A percentile compares a stretch with the other conserved stretches of the same genome.
phyloP scores from a whole-genome alignment of 73 alveolate species.

The Loxodes magnus region DNA sequence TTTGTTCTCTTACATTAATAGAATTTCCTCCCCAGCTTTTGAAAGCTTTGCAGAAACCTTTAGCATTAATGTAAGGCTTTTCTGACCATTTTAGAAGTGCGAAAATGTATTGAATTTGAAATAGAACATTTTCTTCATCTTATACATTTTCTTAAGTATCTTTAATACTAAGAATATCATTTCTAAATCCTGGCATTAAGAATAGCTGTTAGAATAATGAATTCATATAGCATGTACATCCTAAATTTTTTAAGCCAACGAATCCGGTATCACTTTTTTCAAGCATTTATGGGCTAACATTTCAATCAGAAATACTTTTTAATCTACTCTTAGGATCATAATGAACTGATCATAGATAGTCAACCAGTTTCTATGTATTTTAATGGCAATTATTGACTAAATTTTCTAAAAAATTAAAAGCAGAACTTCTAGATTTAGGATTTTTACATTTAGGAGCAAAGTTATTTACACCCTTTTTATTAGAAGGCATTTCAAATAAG shows the following conservation, averaged over 20 bases:
- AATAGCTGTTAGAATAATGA: constrained; percentile 80
- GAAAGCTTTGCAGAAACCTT: constrained; percentile 3
- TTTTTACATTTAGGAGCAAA: constrained; percentile 15
- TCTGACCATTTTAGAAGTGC: constrained; percentile 4
- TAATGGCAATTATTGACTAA: neutral
- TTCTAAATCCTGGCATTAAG: constrained; percentile 61
- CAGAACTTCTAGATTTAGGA: neutral
- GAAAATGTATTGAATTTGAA: constrained; percentile 2
- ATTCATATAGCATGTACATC: constrained; percentile 95
- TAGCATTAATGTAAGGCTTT: neutral
- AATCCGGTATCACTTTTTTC: constrained; percentile 36
- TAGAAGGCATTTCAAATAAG: constrained; percentile 2
- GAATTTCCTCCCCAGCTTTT: constrained; percentile 65
- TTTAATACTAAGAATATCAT: constrained; percentile 12
- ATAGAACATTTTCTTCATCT: neutral
- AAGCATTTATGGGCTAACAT: constrained; percentile 5
- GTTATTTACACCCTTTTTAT: neutral
- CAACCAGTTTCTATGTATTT: neutral
- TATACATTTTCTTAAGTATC: neutral
- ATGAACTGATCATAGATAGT: neutral
- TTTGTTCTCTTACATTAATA: constrained; percentile 60
- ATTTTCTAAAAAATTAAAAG: neutral
- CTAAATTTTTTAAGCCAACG: constrained; percentile 49
- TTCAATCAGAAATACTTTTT: constrained; percentile 9
- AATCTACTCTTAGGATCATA: constrained; percentile 3